phyloP scores from a whole-genome alignment of 768 basidiomycete genomes.

The Hericium erinaceus region DNA sequence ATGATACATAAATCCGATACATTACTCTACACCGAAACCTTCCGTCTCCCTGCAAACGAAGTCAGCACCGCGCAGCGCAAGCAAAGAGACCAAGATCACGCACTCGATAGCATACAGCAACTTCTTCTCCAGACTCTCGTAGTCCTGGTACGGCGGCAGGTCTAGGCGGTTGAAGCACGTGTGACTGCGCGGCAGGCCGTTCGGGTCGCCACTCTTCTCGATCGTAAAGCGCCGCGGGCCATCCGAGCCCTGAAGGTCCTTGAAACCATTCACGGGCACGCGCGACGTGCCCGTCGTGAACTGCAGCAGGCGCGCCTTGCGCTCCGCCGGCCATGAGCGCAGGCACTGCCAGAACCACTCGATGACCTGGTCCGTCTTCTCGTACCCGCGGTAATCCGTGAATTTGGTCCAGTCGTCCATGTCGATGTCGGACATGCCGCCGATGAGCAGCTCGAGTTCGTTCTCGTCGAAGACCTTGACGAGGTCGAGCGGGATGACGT shows the following conservation, averaged over 20 bases:
- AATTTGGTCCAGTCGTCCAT: constrained; percentile 89
- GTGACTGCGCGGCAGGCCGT: constrained; percentile 80
- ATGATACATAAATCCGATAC: no score
- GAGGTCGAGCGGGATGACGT: constrained; percentile 75
- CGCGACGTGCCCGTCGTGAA: constrained; percentile 85
- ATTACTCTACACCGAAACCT: constrained; percentile 44
- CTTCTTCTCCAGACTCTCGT: constrained; percentile 80
- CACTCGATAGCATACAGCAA: constrained; percentile 78
- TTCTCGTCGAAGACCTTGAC: constrained; percentile 87
- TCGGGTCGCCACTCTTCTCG: constrained; percentile 88
- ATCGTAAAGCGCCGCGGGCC: constrained; percentile 91
- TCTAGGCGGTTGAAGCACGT: constrained; percentile 92
- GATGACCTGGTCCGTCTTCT: constrained; percentile 80
- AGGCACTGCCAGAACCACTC: constrained; percentile 97
- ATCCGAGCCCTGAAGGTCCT: constrained; percentile 89
- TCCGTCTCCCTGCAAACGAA: constrained; percentile 53
- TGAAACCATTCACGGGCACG: constrained; percentile 88
- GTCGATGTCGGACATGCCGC: constrained; percentile 57
- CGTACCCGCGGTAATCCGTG: constrained; percentile 86
- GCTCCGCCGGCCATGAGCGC: constrained; percentile 82
- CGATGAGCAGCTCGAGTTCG: constrained; percentile 82
- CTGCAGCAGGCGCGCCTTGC: constrained; percentile 78
- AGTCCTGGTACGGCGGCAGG: constrained; percentile 83
- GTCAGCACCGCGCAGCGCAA: neutral
- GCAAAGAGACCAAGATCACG: constrained; percentile 20